Conservation (phyloP, 768 basidiomycete species). For the Tephrocybe sp. region DNA sequence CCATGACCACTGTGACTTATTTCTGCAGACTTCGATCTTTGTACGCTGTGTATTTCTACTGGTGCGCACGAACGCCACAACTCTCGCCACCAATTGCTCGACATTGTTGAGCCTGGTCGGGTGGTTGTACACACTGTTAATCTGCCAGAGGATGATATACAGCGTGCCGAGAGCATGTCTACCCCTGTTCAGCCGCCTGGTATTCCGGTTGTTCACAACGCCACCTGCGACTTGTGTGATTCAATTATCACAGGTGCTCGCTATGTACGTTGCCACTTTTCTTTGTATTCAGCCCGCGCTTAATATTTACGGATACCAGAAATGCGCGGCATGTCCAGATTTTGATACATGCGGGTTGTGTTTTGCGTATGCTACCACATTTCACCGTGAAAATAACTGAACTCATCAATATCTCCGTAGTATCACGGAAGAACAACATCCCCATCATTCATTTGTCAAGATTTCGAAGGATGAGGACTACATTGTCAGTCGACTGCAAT, state of each 20-base stretch:
- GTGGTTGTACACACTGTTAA: conserved; percentile 65
- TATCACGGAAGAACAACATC: conserved; percentile 75
- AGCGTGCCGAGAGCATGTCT: conserved; percentile 1
- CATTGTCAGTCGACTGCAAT: conserved; percentile 53
- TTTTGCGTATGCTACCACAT: conserved; percentile 45
- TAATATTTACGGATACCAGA: conserved; percentile 38
- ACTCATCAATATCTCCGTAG: conserved; percentile 30
- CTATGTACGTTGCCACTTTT: conserved; percentile 53
- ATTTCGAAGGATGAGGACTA: conserved; percentile 53
- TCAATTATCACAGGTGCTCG: conserved; percentile 68
- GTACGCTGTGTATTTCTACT: conserved; percentile 53
- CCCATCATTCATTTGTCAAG: conserved; percentile 71
- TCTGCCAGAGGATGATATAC: conserved; percentile 35
- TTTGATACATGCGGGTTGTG: conserved; percentile 77
- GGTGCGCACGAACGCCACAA: conserved; percentile 55
- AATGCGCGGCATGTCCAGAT: conserved; percentile 82
- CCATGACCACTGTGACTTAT: too few relatives aligned
- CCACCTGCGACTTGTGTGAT: conserved; percentile 78
- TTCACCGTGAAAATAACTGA: neutral
- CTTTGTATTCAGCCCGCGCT: neutral
- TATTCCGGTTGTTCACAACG: conserved; percentile 50
- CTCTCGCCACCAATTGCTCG: conserved; percentile 70
- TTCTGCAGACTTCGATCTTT: conserved; percentile 70
- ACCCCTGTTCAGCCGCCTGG: conserved; percentile 13
- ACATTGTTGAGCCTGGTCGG: conserved; percentile 62